Evolutionary conservation across 2,329 filamentous ascomycete species (phyloP).

Genomic region (Daldinia sp.): DNA sequence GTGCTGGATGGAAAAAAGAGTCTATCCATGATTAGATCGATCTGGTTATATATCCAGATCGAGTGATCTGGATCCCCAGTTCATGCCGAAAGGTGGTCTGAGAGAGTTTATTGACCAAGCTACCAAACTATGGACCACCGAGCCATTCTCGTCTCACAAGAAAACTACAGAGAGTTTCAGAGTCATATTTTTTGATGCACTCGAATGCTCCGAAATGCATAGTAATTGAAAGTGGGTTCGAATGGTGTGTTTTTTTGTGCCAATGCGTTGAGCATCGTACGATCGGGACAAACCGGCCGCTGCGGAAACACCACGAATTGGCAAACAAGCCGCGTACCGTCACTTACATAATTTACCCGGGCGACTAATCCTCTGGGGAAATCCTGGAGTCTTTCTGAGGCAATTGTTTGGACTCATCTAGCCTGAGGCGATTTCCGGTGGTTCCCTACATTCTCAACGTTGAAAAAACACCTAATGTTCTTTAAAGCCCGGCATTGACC

Average conservation of each 20-base stretch:
- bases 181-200: constrained; percentile 27
- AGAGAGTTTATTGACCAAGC: constrained; percentile 23
- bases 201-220: constrained; percentile 23
- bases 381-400: not conserved
- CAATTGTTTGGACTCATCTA: constrained; percentile 4
- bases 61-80: constrained; percentile 15
- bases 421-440: not conserved
- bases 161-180: constrained; percentile 33
- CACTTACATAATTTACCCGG: constrained; percentile 12
- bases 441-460: not conserved
- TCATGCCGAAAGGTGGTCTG: constrained; percentile 26
- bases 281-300: constrained; percentile 35
- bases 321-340: constrained; percentile 2
- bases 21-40: constrained; percentile 26
- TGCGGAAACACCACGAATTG: constrained; percentile 14
- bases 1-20: constrained; percentile 11
- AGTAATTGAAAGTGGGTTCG: constrained; percentile 31
- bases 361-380: constrained; percentile 2
- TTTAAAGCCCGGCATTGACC: not conserved
- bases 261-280: constrained; percentile 32
- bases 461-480: not conserved
- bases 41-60: constrained; percentile 36
- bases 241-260: constrained; percentile 34
- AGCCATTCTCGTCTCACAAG: constrained; percentile 41
- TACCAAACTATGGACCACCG: constrained; percentile 34